phyloP scores from a whole-genome alignment of 208 protist genomes.

The Dictyostelium gargantuum region DNA sequence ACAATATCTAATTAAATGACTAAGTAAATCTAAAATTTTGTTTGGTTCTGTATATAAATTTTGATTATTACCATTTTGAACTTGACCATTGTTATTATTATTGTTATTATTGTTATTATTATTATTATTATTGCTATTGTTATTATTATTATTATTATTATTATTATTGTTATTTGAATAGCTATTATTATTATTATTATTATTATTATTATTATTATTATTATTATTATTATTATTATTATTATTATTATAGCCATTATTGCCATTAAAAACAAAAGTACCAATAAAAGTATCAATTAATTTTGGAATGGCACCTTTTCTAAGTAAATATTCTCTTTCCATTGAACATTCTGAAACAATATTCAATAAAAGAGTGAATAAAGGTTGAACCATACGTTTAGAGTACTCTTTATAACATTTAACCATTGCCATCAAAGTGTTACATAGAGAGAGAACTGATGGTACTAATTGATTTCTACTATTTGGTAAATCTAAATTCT shows the following conservation, averaged over 20 bases:
- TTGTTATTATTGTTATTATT: neutral
- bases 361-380: slow-evolving; percentile 1
- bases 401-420: slow-evolving; percentile 28
- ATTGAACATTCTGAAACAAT: neutral
- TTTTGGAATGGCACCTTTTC: slow-evolving; percentile 29
- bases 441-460: neutral
- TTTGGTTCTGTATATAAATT: slow-evolving; percentile 1
- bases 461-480: neutral
- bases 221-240: neutral
- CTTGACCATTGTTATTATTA: neutral
- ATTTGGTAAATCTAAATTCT: neutral
- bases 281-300: slow-evolving; percentile 45
- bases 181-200: neutral
- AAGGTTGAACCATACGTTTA: neutral
- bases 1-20: slow-evolving; percentile 25
- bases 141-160: neutral
- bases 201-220: neutral
- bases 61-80: no score
- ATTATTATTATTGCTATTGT: neutral
- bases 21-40: slow-evolving; percentile 40
- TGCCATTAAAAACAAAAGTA: neutral
- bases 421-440: neutral
- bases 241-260: neutral
- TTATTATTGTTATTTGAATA: neutral
- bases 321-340: slow-evolving; percentile 27